Percentiles rank a stretch among this genome's conserved stretches.
Conservation (phyloP, 352 stramenopile genomes). For the Phytophthora brassicae region DNA sequence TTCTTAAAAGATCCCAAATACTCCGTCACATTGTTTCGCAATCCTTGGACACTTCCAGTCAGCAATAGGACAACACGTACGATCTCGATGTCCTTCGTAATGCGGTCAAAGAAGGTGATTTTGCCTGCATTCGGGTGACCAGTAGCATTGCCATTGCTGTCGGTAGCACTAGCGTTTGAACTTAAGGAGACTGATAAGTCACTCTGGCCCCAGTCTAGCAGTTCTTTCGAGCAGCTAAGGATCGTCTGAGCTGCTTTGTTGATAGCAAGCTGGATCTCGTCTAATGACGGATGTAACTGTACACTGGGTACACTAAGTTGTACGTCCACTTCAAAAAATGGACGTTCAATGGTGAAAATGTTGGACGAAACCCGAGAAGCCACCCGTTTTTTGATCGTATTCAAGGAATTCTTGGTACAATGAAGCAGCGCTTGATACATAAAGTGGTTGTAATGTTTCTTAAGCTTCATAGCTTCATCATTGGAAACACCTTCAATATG, state of each 20-base stretch:
- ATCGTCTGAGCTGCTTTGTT: constrained; percentile 97
- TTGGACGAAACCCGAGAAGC: constrained; percentile 86
- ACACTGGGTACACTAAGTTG: constrained; percentile 94
- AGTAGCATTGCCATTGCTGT: constrained; percentile 9
- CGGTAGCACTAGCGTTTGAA: constrained; percentile 20
- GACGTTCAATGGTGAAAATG: constrained; percentile 92
- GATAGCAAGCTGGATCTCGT: constrained; percentile 98
- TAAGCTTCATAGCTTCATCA: constrained; percentile 95
- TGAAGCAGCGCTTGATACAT: constrained; percentile 98
- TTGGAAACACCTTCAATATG: constrained; percentile 93
- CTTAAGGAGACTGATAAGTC: constrained; percentile 42
- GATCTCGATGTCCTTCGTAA: constrained; percentile 99
- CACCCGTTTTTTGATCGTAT: constrained; percentile 98
- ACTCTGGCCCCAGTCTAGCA: constrained; percentile 93
- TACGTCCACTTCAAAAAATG: constrained; percentile 98
- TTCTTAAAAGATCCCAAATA: constrained; percentile 95
- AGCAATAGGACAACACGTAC: constrained; percentile 96
- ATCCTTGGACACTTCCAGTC: constrained; percentile 96
- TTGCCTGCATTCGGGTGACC: constrained; percentile 44
- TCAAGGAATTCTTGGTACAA: constrained; percentile 98
- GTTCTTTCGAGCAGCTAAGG: constrained; percentile 95
- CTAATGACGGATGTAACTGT: constrained; percentile 93
- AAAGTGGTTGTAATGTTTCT: constrained; percentile 99
- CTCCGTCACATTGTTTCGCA: constrained; percentile 97
- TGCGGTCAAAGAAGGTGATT: constrained; percentile 96